Evolutionary conservation across 257 asterid species (phyloP).

Genomic region (Solanum infundibuliforme): DNA sequence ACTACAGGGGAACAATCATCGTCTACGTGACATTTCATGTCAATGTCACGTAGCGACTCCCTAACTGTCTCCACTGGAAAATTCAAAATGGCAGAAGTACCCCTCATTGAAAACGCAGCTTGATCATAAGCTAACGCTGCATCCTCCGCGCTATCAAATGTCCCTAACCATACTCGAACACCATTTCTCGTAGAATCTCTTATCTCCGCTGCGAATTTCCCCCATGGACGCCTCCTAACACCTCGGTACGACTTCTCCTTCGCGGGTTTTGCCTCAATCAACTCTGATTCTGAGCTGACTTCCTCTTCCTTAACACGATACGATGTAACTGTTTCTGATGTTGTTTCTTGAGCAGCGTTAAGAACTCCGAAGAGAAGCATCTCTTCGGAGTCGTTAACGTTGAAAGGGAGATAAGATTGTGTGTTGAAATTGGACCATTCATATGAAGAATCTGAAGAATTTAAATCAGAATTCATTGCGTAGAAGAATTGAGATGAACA

Average conservation of each 20-base stretch:
- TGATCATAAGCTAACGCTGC: conserved; percentile 91
- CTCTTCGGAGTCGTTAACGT: conserved; percentile 39
- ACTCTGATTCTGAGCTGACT: conserved; percentile 23
- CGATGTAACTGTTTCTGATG: conserved; percentile 27
- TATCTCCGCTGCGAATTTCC: conserved; percentile 82
- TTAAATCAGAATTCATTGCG: conserved; percentile 9
- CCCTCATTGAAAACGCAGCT: conserved; percentile 74
- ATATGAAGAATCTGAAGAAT: conserved; percentile 16
- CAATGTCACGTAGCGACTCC: conserved; percentile 51
- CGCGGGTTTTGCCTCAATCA: background rate
- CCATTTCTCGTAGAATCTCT: conserved; percentile 82
- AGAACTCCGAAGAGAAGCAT: conserved; percentile 37
- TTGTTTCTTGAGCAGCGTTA: conserved; percentile 20
- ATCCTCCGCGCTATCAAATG: conserved; percentile 67
- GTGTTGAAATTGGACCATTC: background rate
- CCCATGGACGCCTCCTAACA: conserved; percentile 80
- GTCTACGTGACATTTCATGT: conserved; percentile 21
- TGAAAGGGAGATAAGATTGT: conserved; percentile 25
- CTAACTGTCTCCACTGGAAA: conserved; percentile 57
- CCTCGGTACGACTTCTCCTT: conserved; percentile 47
- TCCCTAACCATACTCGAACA: conserved; percentile 68
- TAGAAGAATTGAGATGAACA: conserved; percentile 5
- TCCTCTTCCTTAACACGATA: conserved; percentile 29
- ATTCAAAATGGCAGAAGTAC: conserved; percentile 45
- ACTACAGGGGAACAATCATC: conserved; percentile 52